Evolutionary conservation across 2,329 filamentous ascomycete genomes (phyloP).

Genomic region (Aspergillus sp.): DNA sequence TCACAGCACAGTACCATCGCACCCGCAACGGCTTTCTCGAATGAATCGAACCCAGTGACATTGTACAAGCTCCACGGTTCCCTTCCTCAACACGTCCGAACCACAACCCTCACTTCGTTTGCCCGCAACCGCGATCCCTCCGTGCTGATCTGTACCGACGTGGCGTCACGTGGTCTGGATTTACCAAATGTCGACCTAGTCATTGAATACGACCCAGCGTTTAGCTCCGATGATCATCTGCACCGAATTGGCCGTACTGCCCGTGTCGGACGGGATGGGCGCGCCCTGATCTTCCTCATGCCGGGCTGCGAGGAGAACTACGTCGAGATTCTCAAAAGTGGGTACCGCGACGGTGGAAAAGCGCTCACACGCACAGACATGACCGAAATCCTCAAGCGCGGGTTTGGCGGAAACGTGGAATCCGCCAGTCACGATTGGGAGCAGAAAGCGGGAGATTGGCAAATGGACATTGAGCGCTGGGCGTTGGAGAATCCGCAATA

Average conservation of each 20-base stretch:
- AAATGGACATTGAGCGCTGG: conserved; percentile 60
- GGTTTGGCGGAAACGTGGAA: conserved; percentile 45
- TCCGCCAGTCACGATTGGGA: conserved; percentile 51
- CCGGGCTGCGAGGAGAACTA: conserved; percentile 91
- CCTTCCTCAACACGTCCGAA: conserved; percentile 76
- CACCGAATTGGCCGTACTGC: conserved; percentile 93
- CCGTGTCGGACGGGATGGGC: conserved; percentile 78
- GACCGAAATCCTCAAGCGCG: conserved; percentile 60
- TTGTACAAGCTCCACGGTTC: conserved; percentile 88
- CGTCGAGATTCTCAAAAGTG: conserved; percentile 65
- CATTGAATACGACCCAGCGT: conserved; percentile 92
- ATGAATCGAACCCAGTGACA: conserved; percentile 65
- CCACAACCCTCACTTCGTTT: conserved; percentile 75
- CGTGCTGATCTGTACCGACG: conserved; percentile 87
- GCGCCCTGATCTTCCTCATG: conserved; percentile 80
- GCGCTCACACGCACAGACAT: conserved; percentile 55
- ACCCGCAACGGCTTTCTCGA: conserved; percentile 63
- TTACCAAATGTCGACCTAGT: conserved; percentile 91
- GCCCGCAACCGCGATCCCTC: conserved; percentile 63
- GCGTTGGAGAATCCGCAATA: conserved; percentile 56
- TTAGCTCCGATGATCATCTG: conserved; percentile 85
- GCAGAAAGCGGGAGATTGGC: conserved; percentile 57
- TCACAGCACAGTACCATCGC: conserved; percentile 39
- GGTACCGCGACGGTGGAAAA: conserved; percentile 55
- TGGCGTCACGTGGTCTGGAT: conserved; percentile 90